Base-by-base conservation (phyloP, 768 basidiomycete genomes). In the Leucosporidium scottii region DNA sequence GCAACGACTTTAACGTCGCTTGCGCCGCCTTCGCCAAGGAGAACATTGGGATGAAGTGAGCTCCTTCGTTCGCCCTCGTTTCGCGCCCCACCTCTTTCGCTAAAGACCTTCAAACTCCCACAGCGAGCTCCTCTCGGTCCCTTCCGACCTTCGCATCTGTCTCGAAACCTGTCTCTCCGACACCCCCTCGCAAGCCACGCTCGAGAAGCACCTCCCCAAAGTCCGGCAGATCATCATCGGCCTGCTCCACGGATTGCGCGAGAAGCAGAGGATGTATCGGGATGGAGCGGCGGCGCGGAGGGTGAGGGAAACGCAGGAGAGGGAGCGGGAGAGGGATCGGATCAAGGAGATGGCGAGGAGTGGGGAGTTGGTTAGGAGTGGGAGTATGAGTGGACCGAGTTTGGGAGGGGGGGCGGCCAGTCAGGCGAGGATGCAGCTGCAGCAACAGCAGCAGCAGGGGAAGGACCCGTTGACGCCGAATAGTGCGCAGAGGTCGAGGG, bases 1-100 rank as follows among this genome's bases (percentile, higher is more conserved):
- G 96, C 28, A 97, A 98, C 79, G 93, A 96, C 77, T 98, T 99
- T 82, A 97, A 97, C 76, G 84, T 85, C 21, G 93, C 93, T 15
- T 90, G 93, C 49, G 85, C 87, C 62, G 91, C 93, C 1, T 99
- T 99, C 77, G 83, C 84, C 3, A 81, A 83, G 18, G 91, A 87
- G 72, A 86, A 87, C 69, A 93, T 99, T 66, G 85, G 89, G 68
- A 97, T 98, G 89, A 81, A 83, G 94, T 97, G 78, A 78, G 60
- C 48, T 59, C 27, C 13, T 23, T 53, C 17, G 4, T 36, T 66
- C 27, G 2, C 21, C 25, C 55, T 25, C 13, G 2, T 6, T 23
- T 34, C 30, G 55, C 21, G 27, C 30, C 10, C 55, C 17, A 2
- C 21, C 6, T 3, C 30, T 31, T 1, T 28, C 17, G 18, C 55